Percentiles rank a stretch among this genome's conserved stretches.
Conservation (phyloP, 352 stramenopile genomes). For the Phytophthora palmivora region DNA sequence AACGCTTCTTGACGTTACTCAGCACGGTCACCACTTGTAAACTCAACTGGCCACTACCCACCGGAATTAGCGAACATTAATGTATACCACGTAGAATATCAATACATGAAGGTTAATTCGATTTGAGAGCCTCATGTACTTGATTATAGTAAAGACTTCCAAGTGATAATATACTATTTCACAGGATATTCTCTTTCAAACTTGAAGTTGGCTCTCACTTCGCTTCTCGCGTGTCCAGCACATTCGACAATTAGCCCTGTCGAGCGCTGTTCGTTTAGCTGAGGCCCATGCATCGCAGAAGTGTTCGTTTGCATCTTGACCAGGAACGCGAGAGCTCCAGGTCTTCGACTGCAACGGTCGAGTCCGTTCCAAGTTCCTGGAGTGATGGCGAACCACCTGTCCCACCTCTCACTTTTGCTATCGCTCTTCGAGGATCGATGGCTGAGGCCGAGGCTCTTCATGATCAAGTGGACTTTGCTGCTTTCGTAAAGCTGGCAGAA, state of each 20-base stretch:
- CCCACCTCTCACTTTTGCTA: constrained; percentile 21
- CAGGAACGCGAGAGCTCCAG: constrained; percentile 3
- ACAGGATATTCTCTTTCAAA: neutral
- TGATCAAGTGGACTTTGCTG: constrained; percentile 27
- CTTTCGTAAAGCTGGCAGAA: constrained; percentile 26
- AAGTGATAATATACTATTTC: no score
- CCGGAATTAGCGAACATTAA: neutral
- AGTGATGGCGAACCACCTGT: constrained; percentile 20
- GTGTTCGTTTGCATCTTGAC: constrained; percentile 19
- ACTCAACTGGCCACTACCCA: neutral
- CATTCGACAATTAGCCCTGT: constrained; percentile 19
- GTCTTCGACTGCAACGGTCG: constrained; percentile 9
- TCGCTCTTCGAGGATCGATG: constrained; percentile 22
- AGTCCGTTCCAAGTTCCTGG: constrained; percentile 21
- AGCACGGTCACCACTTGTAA: neutral
- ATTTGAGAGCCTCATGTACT: no score
- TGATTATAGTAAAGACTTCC: no score
- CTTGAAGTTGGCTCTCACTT: neutral
- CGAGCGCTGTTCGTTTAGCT: no score
- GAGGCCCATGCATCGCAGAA: constrained; percentile 13
- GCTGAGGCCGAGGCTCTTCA: constrained; percentile 23
- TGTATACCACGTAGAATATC: neutral
- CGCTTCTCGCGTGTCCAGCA: neutral
- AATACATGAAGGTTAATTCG: neutral
- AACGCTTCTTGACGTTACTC: no score